Percentiles rank a stretch among this genome's conserved stretches.
phyloP scores from a whole-genome alignment of 371 early-diverging fungal species.

The Ordospora colligata region DNA sequence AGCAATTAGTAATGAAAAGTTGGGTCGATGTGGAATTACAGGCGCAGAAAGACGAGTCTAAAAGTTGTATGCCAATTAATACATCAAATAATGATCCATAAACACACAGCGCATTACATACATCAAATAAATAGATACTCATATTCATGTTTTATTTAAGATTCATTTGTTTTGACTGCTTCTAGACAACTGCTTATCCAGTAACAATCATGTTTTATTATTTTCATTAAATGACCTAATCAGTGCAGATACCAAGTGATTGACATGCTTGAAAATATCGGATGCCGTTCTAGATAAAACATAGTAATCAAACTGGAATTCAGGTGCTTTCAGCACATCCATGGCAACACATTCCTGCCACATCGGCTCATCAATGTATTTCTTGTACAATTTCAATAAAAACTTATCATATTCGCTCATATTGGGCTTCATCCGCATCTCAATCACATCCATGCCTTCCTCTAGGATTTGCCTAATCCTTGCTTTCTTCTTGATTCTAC shows the following conservation, averaged over 20 bases:
- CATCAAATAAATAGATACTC: no score
- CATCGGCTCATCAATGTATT: slow-evolving; percentile 38
- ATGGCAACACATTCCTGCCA: slow-evolving; percentile 46
- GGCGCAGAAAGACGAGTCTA: no score
- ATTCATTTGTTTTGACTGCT: no score
- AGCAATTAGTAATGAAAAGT: slow-evolving; percentile 78
- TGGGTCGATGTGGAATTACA: slow-evolving; percentile 64
- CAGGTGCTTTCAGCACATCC: slow-evolving; percentile 16
- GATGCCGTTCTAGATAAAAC: slow-evolving; percentile 31
- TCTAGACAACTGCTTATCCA: not conserved
- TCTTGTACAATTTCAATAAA: slow-evolving; percentile 34
- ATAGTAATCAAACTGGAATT: slow-evolving; percentile 52
- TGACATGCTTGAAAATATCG: slow-evolving; percentile 51
- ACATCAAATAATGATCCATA: no score
- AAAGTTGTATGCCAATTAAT: no score
- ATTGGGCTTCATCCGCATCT: slow-evolving; percentile 11
- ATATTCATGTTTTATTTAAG: no score
- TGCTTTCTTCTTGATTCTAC: slow-evolving; percentile 8
- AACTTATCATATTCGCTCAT: slow-evolving; percentile 33
- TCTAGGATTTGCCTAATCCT: slow-evolving; percentile 47
- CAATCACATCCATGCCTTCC: slow-evolving; percentile 24
- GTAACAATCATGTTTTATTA: not conserved
- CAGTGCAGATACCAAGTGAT: slow-evolving; percentile 29
- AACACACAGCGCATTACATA: no score
- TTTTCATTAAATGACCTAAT: slow-evolving; percentile 29